Evolutionary conservation across 2,329 filamentous ascomycete species (phyloP), one percentile per base, ranked within the genome.

Genomic region (Neonectria faginata): DNA sequence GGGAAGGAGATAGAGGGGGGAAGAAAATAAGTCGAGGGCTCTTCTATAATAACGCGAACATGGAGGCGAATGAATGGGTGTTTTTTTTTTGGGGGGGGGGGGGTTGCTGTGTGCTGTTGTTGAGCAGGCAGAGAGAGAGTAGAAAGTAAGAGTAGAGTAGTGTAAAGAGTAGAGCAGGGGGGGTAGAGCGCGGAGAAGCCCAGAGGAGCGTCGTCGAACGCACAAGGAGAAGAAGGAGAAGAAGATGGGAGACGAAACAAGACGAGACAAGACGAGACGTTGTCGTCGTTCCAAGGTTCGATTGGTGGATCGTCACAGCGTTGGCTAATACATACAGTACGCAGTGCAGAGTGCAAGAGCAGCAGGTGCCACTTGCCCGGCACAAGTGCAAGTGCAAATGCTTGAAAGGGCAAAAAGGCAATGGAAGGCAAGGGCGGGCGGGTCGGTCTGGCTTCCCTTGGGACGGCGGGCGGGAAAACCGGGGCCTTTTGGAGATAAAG

Each of bases 31-130:
- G 64, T 65, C 65, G 62, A 65, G 65, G 66, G 68, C 68, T 76
- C 73, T 75, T 74, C 76, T 79, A 79, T 78, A 77, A 79, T 78
- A 77, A 79, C 72, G 67, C 70, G 69, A 56, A 73, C 78, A 79
- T 78, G 72, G 68, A 74, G 65, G 68, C 70, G 64, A 64, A 64
- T 63, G 42, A 44, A 36, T 31, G 48, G 31, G 11, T 50, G 25
- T 25, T 25, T 25, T 25, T 25, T 22, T n/a, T n/a, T n/a, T n/a
- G n/a, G n/a, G n/a, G n/a, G n/a, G n/a, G n/a, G n/a, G 22, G 22
- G 22, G 22, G 25, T 25, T 25, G 14, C 36, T 39, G 36, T 6
- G 25, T 6, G 61, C 29, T 39, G 53, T 33, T 60, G 39, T 25
- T 47, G 53, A 44, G 29, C 48, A 25, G 42, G 22, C 51, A 41